Base-by-base conservation (phyloP, 163 green algal species). In the Scenedesmus sp. region DNA sequence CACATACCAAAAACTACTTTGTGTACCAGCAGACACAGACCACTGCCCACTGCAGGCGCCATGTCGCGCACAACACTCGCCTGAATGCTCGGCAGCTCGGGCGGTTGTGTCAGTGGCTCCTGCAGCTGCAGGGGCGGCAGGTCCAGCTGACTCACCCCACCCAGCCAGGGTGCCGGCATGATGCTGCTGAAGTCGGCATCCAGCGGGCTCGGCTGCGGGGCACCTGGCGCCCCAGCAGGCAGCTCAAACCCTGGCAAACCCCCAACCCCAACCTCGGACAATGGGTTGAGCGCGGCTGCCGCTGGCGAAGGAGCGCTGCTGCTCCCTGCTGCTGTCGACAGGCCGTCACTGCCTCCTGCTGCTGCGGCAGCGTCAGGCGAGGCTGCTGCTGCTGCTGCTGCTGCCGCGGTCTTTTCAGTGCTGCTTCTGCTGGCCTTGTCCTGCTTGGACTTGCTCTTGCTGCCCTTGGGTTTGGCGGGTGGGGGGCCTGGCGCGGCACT, bases 141-240 rank as follows among this genome's bases (percentile, higher is more conserved):
- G 49, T 65, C 51, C 44, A 92, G 37, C 12, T 89, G 80, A 37
- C 61, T 33, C 88, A 92, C 88, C 18, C 33, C 26, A 40, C 81
- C 82, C 37, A 37, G 20, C 81, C 88, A 89, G 13, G 88, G 81
- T 5, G 61, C 30, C 5, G 81, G 61, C 68, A 89, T 49, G 68
- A 68, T 90, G 82, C 82, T 87, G 85, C 49, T 73, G 37, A 89
- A 92, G n/a, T 73, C 88, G 15, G 65, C 49, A 83, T 92, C 88
- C 46, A 92, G 37, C n/a, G 88, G 88, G 49, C 88, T 92, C 13
- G 81, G 81, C 82, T 92, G 88, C n/a, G 88, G 88, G 13, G 88
- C 88, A 56, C 88, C 88, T 6, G 88, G 88, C 20, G 86, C 81
- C 13, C 88, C 72, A n/a, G 56, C 51, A 42, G 76, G 56, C 22